A percentile compares a stretch with the other conserved stretches of the same genome.
phyloP scores from a whole-genome alignment of 495 filamentous ascomycete genomes.

The Xylaria flabelliformis region DNA sequence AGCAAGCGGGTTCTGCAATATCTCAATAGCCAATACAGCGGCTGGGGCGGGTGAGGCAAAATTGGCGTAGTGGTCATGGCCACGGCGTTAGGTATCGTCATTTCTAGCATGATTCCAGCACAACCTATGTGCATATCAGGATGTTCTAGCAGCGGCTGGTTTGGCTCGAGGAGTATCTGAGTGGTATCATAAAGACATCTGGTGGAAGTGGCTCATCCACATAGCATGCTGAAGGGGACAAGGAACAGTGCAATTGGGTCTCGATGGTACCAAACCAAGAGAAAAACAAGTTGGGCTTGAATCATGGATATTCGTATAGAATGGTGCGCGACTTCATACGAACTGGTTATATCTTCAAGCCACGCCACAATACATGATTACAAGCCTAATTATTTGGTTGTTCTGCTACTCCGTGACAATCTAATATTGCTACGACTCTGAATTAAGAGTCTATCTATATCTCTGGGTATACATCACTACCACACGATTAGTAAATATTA shows the following conservation, averaged over 20 bases:
- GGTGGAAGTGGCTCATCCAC: not conserved
- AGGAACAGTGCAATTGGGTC: not conserved
- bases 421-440: not conserved
- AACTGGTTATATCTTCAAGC: constrained; percentile 8
- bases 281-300: constrained; percentile 9
- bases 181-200: not conserved
- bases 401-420: not conserved
- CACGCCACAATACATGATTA: constrained; percentile 11
- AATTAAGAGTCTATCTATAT: constrained; percentile 41
- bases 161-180: not conserved
- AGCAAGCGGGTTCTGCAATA: constrained; percentile 38
- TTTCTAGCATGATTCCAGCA: constrained; percentile 39
- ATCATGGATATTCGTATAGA: constrained; percentile 1
- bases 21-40: constrained; percentile 31
- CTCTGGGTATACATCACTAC: constrained; percentile 67
- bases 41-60: constrained; percentile 38
- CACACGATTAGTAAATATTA: constrained; percentile 24
- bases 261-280: constrained; percentile 12
- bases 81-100: constrained; percentile 29
- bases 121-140: constrained; percentile 24
- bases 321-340: constrained; percentile 1
- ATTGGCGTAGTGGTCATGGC: constrained; percentile 39
- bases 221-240: not conserved
- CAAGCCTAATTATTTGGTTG: constrained; percentile 24
- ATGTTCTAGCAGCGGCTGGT: constrained; percentile 5